Conservation (phyloP, 768 basidiomycete species). For the Xanthoconium purpureum region DNA sequence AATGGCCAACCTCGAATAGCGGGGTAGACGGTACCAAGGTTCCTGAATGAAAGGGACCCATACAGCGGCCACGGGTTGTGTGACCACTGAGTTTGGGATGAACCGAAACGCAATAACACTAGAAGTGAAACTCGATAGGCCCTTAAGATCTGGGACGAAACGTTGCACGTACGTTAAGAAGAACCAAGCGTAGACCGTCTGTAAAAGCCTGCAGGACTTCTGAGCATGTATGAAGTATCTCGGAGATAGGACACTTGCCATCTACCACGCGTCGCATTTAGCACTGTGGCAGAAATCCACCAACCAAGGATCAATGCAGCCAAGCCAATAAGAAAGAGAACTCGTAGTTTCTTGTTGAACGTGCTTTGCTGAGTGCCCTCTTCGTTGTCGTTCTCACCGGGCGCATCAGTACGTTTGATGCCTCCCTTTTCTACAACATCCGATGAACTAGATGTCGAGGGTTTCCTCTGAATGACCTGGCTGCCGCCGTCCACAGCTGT, state of each 20-base stretch:
- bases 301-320: slow-evolving; percentile 71
- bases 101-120: slow-evolving; percentile 84
- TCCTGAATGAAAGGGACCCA: slow-evolving; percentile 65
- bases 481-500: not conserved
- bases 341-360: slow-evolving; percentile 31
- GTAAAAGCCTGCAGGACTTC: slow-evolving; percentile 57
- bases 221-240: not conserved
- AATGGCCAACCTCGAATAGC: slow-evolving; percentile 51
- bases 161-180: slow-evolving; percentile 59
- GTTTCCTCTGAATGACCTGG: slow-evolving; percentile 21
- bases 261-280: slow-evolving; percentile 67
- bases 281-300: slow-evolving; percentile 78
- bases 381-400: slow-evolving; percentile 10
- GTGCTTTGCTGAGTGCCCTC: not conserved
- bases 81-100: slow-evolving; percentile 68
- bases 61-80: slow-evolving; percentile 65
- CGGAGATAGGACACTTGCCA: slow-evolving; percentile 45
- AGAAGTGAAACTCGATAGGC: not conserved
- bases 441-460: slow-evolving; percentile 12
- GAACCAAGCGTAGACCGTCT: slow-evolving; percentile 80
- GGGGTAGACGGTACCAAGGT: slow-evolving; percentile 66
- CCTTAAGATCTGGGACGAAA: not conserved
- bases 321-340: slow-evolving; percentile 48
- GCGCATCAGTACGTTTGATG: slow-evolving; percentile 9
- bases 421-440: slow-evolving; percentile 19